Base-by-base conservation (phyloP, 257 asterid species). In the Phtheirospermum japonicum region DNA sequence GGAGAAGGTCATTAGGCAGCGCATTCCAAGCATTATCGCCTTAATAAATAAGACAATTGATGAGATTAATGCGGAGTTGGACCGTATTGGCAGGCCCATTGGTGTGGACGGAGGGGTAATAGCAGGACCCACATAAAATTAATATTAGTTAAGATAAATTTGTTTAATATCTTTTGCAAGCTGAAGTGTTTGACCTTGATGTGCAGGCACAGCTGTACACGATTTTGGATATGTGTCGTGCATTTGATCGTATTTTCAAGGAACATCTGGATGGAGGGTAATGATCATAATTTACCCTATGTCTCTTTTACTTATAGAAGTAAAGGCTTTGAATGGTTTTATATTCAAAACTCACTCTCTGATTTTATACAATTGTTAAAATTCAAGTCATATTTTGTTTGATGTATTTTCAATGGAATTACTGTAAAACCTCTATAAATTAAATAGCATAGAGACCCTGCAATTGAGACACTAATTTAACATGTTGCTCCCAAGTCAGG, bases 201-300 rank as follows among this genome's bases (percentile, higher is more conserved):
- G 59, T 68, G 57, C 88, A 91, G 98, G 96, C 95, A 17, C 98
- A 91, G 69, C 82, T 91, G 14, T 91, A 86, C 80, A 91, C 87
- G 12, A 91, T 91, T 71, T 79, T 91, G 89, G 89, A 88, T 75
- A 88, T 88, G 87, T 91, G 98, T 20, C 98, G 98, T 53, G 96
- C 98, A 48, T 91, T 91, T 77, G 98, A 91, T 70, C 85, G 92
- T 53, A 77, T 88, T 62, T 91, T 86, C 53, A 88, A 69, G 79
- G 95, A 91, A 55, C 98, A 88, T 71, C 76, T 91, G 42, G 98
- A 91, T 71, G 98, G 98, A 76, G 98, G 98, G 98, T 91, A 88
- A 76, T 54, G 70, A 33, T 68, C 53, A 57, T 37, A 37, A 6
- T 56, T 51, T 52, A 34, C 59, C 37, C 7, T 14, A 45, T 37